Conservation (phyloP, 768 basidiomycete genomes). For the Termitomyces sp. region DNA sequence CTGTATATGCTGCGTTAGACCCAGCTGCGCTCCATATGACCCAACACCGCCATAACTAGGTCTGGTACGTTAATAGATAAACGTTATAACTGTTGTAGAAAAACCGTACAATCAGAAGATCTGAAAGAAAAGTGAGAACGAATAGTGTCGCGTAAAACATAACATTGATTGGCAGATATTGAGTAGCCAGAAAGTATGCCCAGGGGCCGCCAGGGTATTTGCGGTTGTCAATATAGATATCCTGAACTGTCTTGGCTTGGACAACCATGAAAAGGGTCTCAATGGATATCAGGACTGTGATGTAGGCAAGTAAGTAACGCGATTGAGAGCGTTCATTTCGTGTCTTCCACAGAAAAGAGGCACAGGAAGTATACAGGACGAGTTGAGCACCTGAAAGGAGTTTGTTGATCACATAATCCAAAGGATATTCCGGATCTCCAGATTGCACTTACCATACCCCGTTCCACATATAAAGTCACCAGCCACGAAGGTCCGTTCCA, state of each 20-base stretch:
- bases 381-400: background rate
- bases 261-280: background rate
- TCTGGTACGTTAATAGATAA: background rate
- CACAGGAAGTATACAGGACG: background rate
- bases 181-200: constrained; percentile 36
- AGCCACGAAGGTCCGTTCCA: background rate
- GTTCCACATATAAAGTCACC: background rate
- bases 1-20: background rate
- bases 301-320: background rate
- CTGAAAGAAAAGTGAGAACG: constrained; percentile 35
- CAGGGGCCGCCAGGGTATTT: constrained; percentile 39
- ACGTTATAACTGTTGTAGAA: background rate
- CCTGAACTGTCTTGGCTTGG: constrained; percentile 23
- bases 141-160: constrained; percentile 38
- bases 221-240: constrained; percentile 34
- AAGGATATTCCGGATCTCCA: background rate
- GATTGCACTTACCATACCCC: background rate
- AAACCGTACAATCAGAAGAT: constrained; percentile 27
- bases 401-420: background rate
- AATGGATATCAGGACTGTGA: background rate
- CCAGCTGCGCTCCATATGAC: constrained; percentile 26
- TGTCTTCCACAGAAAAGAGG: background rate
- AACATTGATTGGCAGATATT: constrained; percentile 35
- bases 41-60: constrained; percentile 34
- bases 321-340: background rate